phyloP scores from a whole-genome alignment of 2,329 filamentous ascomycete species.

The Microcera coccophila region DNA sequence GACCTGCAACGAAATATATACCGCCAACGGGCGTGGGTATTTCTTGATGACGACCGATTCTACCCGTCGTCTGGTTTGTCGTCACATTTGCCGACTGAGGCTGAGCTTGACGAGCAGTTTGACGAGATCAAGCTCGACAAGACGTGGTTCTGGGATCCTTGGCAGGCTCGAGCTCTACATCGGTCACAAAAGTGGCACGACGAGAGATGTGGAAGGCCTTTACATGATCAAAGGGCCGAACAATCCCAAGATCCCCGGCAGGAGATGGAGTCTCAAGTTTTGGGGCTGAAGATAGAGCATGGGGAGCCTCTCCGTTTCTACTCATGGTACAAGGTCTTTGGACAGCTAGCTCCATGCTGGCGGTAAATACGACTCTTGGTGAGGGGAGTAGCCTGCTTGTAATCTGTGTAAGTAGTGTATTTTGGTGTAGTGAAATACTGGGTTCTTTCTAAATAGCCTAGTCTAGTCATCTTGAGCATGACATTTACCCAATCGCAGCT shows the following conservation, averaged over 20 bases:
- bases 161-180: neutral
- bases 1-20: constrained; percentile 1
- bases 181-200: constrained; percentile 12
- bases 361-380: too few species aligned
- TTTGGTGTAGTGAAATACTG: too few species aligned
- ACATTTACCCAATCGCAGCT: too few species aligned
- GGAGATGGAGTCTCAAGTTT: too few species aligned
- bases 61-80: neutral
- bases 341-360: too few species aligned
- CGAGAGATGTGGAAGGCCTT: neutral
- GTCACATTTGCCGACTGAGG: constrained; percentile 4
- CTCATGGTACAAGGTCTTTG: too few species aligned
- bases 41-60: constrained; percentile 8
- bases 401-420: too few species aligned
- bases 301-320: too few species aligned
- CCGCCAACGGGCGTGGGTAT: constrained; percentile 11
- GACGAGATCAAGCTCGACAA: neutral
- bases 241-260: neutral
- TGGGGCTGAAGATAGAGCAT: too few species aligned
- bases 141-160: constrained; percentile 1
- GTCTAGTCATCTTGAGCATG: too few species aligned
- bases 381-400: too few species aligned
- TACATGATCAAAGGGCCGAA: neutral
- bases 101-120: neutral
- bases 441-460: too few species aligned